A percentile compares a stretch with the other conserved stretches of the same genome.
phyloP scores from a whole-genome alignment of 2,329 filamentous ascomycete genomes.

The Diaporthe amygdali region DNA sequence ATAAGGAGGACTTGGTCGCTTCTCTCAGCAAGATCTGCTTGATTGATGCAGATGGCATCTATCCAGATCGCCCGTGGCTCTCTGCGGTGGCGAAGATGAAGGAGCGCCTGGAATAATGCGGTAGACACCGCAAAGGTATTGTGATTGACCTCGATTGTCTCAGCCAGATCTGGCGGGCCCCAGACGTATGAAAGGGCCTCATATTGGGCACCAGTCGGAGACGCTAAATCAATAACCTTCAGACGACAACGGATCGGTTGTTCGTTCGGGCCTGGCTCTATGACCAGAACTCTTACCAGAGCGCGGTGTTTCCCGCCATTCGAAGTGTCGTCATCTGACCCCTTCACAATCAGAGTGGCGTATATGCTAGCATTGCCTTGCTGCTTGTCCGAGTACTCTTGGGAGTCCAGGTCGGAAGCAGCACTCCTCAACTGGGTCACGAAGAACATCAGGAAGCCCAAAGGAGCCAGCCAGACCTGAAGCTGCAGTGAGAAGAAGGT shows the following conservation, averaged over 20 bases:
- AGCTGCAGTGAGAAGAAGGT: too few species aligned
- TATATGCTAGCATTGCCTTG: background rate
- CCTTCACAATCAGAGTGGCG: background rate
- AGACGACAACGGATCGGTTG: background rate
- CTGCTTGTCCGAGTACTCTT: background rate
- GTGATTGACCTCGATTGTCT: background rate
- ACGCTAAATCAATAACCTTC: background rate
- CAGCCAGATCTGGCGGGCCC: background rate
- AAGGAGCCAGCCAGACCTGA: background rate
- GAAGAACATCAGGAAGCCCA: background rate
- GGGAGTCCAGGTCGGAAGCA: background rate
- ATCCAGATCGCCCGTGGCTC: background rate
- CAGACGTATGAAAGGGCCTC: background rate
- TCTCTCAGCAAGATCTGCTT: background rate
- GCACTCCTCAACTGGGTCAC: background rate
- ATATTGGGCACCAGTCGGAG: background rate
- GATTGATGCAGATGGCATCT: conserved; percentile 1
- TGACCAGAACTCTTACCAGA: background rate
- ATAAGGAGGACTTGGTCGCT: background rate
- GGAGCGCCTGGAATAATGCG: background rate
- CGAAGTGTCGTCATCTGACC: background rate
- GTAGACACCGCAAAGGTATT: background rate
- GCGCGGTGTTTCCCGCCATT: background rate
- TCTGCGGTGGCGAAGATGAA: background rate
- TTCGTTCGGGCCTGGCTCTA: background rate